A percentile compares a stretch with the other conserved stretches of the same genome.
Conservation (phyloP, 2,329 filamentous ascomycete species). For the Grosmannia huntii region DNA sequence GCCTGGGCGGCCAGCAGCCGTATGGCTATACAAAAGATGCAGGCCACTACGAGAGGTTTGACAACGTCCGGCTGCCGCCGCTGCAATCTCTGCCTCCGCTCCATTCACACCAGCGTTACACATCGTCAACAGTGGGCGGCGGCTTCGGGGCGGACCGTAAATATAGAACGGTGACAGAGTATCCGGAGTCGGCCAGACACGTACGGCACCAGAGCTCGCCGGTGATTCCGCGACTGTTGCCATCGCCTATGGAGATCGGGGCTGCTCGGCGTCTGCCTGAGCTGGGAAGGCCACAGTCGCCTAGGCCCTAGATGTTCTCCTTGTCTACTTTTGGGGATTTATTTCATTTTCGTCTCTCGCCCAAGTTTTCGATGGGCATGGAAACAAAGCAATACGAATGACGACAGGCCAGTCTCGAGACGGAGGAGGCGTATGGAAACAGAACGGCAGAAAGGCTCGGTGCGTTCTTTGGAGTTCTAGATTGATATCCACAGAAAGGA, state of each 20-base stretch:
- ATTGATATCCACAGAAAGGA: neutral
- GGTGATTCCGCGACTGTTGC: conserved; percentile 1
- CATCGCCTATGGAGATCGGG: neutral
- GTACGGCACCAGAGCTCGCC: conserved; percentile 9
- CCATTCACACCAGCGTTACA: neutral
- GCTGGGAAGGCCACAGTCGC: neutral
- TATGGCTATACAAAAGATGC: neutral
- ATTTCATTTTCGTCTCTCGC: neutral
- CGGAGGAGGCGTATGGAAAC: neutral
- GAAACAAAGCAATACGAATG: neutral
- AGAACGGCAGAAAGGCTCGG: neutral
- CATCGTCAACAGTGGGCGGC: neutral
- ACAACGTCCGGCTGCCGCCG: conserved; percentile 8
- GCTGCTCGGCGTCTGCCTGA: neutral
- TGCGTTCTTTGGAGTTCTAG: neutral
- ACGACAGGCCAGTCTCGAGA: too few species aligned
- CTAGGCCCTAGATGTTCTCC: neutral
- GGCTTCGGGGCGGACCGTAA: neutral
- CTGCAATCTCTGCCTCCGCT: conserved; percentile 2
- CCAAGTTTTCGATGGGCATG: neutral
- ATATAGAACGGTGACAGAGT: neutral
- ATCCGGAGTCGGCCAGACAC: neutral
- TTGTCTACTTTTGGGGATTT: neutral
- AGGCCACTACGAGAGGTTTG: conserved; percentile 1
- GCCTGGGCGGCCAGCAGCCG: neutral